A percentile compares a stretch with the other conserved stretches of the same genome.
phyloP scores from a whole-genome alignment of 176 grass and related monocot genomes.

The Metroxylon sagu region DNA sequence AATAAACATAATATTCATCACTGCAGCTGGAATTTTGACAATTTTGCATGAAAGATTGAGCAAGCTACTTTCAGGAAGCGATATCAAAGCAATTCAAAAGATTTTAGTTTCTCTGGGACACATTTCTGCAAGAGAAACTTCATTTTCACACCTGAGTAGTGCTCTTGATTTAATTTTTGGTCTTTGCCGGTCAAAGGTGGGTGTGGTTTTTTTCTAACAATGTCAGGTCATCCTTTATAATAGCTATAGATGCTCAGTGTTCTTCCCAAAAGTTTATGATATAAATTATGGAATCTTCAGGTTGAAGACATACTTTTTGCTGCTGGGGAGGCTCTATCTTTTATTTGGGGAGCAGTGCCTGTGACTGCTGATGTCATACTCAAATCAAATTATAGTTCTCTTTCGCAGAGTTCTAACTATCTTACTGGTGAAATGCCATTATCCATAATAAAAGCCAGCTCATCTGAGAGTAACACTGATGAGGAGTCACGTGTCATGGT shows the following conservation, averaged over 20 bases:
- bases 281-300: constrained; percentile 25
- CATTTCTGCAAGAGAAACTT: constrained; percentile 84
- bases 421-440: constrained; percentile 56
- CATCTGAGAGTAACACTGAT: constrained; percentile 34
- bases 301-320: constrained; percentile 96
- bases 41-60: constrained; percentile 51
- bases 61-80: constrained; percentile 80
- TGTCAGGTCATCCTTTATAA: no score
- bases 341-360: constrained; percentile 93
- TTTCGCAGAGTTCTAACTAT: constrained; percentile 76
- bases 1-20: not conserved
- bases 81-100: constrained; percentile 85
- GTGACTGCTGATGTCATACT: constrained; percentile 68
- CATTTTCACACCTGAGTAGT: constrained; percentile 53
- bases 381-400: constrained; percentile 79
- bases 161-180: constrained; percentile 82
- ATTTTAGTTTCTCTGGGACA: constrained; percentile 87
- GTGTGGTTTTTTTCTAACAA: not conserved
- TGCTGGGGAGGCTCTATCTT: constrained; percentile 83
- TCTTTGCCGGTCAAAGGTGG: constrained; percentile 85
- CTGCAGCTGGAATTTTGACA: constrained; percentile 55
- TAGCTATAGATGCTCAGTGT: not conserved
- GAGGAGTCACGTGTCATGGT: constrained; percentile 48
- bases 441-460: constrained; percentile 20
- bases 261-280: constrained; percentile 1